Evolutionary conservation across 1,139 yeast species (phyloP), one percentile per base, ranked within the genome.

Genomic region (Candida anutae): DNA sequence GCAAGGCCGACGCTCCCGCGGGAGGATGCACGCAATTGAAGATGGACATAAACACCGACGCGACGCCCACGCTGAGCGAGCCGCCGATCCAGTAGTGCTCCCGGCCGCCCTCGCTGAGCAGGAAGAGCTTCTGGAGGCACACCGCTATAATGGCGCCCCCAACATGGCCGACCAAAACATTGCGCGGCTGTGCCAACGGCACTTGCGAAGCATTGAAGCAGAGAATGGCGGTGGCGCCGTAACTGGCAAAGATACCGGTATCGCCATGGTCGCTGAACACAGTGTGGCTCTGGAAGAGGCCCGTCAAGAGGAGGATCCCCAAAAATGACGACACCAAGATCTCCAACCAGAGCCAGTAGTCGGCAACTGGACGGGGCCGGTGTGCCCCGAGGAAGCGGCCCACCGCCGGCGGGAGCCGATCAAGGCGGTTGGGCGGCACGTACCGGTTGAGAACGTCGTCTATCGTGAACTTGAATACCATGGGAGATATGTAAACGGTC

Each of bases 101-200:
- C 24, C 53, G 33, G 0, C 74, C 74, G 0, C 38, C 42, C 14
- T 42, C 38, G 23, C 63, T 53, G 24, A 70, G 46, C 39, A 49
- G 53, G 41, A 77, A 78, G 29, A 78, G 53, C 41, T 77, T 77
- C 33, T 62, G 64, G 16, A 78, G 49, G 34, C 76, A 59, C 1
- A 75, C 54, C 0, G 85, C 85, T 16, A 75, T 44, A 6, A 77
- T 27, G 0, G 80, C 53, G 4, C 77, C 50, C 3, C 74, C 16
- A 37, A 77, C 59, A 27, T 77, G 79, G 3, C 85, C 85, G 28
- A 69, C 30, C 5, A 77, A 34, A 0, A 77, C 56, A 45, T 69
- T 74, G 30, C 85, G 50, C 1, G 87, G 87, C 50, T 78, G 87
- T 1, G 83, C 76, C 28, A 78, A 53, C 1, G 87, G 85, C 0